phyloP scores from a whole-genome alignment of 2,329 filamentous ascomycete species.

The Pseudohalonectria lignicola region DNA sequence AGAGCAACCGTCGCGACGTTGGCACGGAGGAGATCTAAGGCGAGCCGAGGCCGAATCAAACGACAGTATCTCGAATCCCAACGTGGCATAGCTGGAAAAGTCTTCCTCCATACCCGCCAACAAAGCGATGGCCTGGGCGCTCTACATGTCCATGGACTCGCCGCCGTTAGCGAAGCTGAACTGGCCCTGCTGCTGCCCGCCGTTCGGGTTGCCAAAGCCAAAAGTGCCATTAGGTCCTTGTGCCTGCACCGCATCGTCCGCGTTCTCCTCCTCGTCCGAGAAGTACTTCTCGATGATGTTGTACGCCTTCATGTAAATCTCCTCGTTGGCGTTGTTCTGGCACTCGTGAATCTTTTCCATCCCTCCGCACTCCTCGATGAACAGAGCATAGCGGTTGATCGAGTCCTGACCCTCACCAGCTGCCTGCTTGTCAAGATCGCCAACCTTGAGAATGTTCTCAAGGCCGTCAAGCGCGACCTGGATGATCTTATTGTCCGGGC shows the following conservation, averaged over 20 bases:
- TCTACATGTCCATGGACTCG: constrained; percentile 57
- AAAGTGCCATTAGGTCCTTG: constrained; percentile 64
- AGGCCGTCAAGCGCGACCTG: constrained; percentile 95
- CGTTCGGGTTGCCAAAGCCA: constrained; percentile 63
- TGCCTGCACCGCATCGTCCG: constrained; percentile 64
- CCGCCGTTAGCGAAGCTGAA: constrained; percentile 84
- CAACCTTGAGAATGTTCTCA: constrained; percentile 99
- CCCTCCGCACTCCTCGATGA: constrained; percentile 95
- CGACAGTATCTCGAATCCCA: no score
- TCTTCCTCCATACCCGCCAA: no score
- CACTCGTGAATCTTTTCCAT: constrained; percentile 99
- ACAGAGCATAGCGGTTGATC: constrained; percentile 94
- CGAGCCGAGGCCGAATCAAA: no score
- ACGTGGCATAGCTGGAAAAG: no score
- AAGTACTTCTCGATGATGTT: constrained; percentile 99
- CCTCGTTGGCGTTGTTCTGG: constrained; percentile 99
- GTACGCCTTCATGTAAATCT: constrained; percentile 99
- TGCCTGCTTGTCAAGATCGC: constrained; percentile 94
- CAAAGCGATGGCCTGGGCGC: no score
- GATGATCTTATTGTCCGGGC: constrained; percentile 99
- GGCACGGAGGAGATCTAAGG: no score
- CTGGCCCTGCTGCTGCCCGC: constrained; percentile 56
- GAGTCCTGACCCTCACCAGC: constrained; percentile 61
- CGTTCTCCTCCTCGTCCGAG: constrained; percentile 93
- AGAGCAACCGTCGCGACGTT: no score